phyloP scores from a whole-genome alignment of 805 yeast species.

The Nakazawaea laoshanensis region DNA sequence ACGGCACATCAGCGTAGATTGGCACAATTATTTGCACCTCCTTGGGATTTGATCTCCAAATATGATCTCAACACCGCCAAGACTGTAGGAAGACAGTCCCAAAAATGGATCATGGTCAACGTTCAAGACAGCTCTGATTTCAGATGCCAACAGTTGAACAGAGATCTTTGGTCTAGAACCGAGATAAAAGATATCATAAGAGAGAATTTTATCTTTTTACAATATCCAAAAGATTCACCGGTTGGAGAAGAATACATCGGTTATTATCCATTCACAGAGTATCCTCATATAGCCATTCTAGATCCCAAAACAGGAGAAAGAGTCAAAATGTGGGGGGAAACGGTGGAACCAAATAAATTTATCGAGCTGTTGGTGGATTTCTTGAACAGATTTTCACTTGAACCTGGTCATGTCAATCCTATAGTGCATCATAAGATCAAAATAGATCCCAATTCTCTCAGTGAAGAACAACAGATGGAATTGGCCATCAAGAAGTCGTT shows the following conservation, averaged over 20 bases:
- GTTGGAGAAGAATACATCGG: slow-evolving; percentile 65
- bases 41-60: slow-evolving; percentile 77
- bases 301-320: slow-evolving; percentile 97
- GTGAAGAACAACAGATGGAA: slow-evolving; percentile 81
- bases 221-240: slow-evolving; percentile 71
- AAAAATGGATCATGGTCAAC: slow-evolving; percentile 82
- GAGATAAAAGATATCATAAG: slow-evolving; percentile 56
- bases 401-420: slow-evolving; percentile 59
- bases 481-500: slow-evolving; percentile 66
- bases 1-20: slow-evolving; percentile 54
- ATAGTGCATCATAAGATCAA: slow-evolving; percentile 49
- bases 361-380: slow-evolving; percentile 64
- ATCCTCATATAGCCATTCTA: slow-evolving; percentile 84
- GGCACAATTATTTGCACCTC: slow-evolving; percentile 84
- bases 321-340: slow-evolving; percentile 65
- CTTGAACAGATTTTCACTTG: slow-evolving; percentile 53
- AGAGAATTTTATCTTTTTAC: slow-evolving; percentile 73
- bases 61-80: slow-evolving; percentile 70
- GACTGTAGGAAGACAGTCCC: slow-evolving; percentile 46
- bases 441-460: slow-evolving; percentile 54
- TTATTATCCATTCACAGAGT: slow-evolving; percentile 61
- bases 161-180: slow-evolving; percentile 84
- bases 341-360: slow-evolving; percentile 55
- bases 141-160: slow-evolving; percentile 79
- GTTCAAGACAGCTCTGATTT: slow-evolving; percentile 83